Evolutionary conservation across 441 rosid species (phyloP), one percentile per base, ranked within the genome.

Genomic region (Gossypium davidsonii): DNA sequence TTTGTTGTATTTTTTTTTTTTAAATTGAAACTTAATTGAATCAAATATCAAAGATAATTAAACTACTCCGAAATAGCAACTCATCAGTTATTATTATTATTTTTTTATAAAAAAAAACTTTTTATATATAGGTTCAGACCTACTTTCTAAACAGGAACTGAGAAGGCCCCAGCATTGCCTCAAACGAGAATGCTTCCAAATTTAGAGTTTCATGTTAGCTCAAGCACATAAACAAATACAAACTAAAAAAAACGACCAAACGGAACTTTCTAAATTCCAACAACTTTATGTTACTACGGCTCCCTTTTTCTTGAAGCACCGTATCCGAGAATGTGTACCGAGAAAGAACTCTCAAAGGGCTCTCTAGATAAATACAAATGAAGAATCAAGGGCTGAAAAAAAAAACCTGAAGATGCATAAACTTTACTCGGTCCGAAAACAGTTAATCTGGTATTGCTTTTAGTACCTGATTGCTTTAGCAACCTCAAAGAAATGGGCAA

Each of bases 401-500:
- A 23, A 62, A 49, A 17, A 71, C 15, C 74, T 67, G 64, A 74
- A 28, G 31, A 72, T 66, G 34, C 81, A 69, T 55, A 48, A 74
- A 71, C 71, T 70, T 58, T 53, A 51, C 48, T 44, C 42, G 39
- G 64, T n/a, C 5, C 7, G 53, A 49, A 57, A 70, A 46, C n/a
- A 57, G 60, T 28, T 44, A 60, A 58, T 15, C 11, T 52, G 8
- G 23, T 14, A 2, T 28, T 8, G 48, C 11, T 77, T 31, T 79
- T 72, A 90, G 84, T 95, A 92, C 78, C 92, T 89, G 74, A 93
- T 79, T 56, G 85, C 88, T 82, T 89, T 86, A 5, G 97, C 94
- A 74, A 91, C 90, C 77, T 93, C 90, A 59, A 91, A 93, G 85
- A 92, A 92, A 76, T 93, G 98, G 78, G 98, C 97, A 75, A 90